Evolutionary conservation across 345 rosid genomes (phyloP), one percentile per base, ranked within the genome.

Genomic region (Anacardium occidentale): DNA sequence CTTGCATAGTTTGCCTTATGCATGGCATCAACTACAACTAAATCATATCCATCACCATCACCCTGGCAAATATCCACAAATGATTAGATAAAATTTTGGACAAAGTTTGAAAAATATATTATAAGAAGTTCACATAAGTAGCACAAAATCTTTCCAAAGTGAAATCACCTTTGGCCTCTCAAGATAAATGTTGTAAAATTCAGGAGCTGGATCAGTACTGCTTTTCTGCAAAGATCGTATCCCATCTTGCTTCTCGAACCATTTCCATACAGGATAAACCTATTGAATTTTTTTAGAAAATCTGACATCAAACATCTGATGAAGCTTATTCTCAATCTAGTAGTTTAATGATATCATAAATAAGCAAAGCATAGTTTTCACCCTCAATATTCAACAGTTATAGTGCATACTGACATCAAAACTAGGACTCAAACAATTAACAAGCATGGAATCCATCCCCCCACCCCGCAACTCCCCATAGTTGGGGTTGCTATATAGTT

Each of bases 171-270:
- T 96, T 77, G 99, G 99, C 84, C 99, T 93, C 86, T 96, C 99
- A 26, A 96, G 96, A 80, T 96, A 85, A 70, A 96, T 96, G 81
- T 96, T 96, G 88, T 96, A 96, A 81, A 96, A 96, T 84, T 96
- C 99, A 70, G 99, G 99, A 74, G 99, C 99, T 26, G 97, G 98
- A 69, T 96, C 99, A 70, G 92, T 86, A 75, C 79, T 93, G 79
- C 91, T 89, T 81, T 93, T 91, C 82, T 96, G 99, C 78, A 96
- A 82, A 66, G 92, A 88, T 62, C 98, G 94, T 68, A 96, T 96
- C 59, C 98, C 99, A 86, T 96, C 99, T 85, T 96, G 99, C 89
- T 96, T 96, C 87, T 96, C 99, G 70, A 84, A 93, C 99, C 99
- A 96, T 85, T 89, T 96, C 99, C 99, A 96, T 45, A 92, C 97